Evolutionary conservation across 2,329 filamentous ascomycete species (phyloP), one percentile per base, ranked within the genome.

Genomic region (Fusarium sp.): DNA sequence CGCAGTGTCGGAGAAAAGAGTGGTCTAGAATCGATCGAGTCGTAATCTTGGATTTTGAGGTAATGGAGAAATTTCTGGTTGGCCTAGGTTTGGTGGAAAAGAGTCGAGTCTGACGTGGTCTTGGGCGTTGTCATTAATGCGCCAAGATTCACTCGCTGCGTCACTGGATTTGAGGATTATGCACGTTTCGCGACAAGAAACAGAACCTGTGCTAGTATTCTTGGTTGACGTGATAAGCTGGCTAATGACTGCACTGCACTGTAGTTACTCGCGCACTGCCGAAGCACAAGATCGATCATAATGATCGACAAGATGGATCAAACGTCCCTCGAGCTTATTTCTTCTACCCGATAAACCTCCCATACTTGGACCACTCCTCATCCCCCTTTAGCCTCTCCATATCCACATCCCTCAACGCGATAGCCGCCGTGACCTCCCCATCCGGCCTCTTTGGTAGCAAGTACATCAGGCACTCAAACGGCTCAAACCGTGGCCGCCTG

Each of bases 331-430:
- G 23, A 18, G 20, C 32, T 25, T 37, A 59, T 59, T 18, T 14
- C 23, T n/a, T 20, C 25, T 72, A 79, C 3, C 77, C 77, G 32
- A 78, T 72, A 4, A 69, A 78, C 11, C 27, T 52, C 0, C 54
- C 77, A 32, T 72, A 72, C 9, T 18, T 66, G 0, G 30, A 23
- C 67, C 88, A 88, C 57, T 84, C 82, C 25, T 81, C 77, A 76
- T 89, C 87, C 2, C 4, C 56, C 69, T 73, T 84, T 61, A 90
- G 73, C 60, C 78, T 78, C 41, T 83, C 79, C 82, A 89, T 81
- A 73, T 89, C 88, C 35, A 86, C 85, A 32, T 86, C 83, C 45
- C 83, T 81, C 61, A 90, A 72, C 71, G 85, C 88, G 9, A 89
- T 62, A 0, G 79, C 84, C 11, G 85, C 82, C 0, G 81, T 81